Evolutionary conservation across 192 early-diverging fungal genomes (phyloP).

Genomic region (Umbelopsis sp.): DNA sequence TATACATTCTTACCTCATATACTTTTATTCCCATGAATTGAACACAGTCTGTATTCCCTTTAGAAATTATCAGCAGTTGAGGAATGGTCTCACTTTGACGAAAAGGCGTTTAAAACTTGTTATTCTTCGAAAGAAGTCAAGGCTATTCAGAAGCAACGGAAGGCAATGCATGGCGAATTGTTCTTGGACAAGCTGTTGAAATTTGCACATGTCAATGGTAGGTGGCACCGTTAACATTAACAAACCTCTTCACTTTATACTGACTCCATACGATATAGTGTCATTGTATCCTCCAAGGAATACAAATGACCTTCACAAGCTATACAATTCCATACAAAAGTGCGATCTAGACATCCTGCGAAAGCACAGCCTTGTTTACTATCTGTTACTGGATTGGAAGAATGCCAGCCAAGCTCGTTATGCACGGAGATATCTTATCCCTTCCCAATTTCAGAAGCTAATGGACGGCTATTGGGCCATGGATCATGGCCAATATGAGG

Average conservation of each 20-base stretch:
- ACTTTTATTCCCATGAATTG: neutral
- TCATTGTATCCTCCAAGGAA: neutral
- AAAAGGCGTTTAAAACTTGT: neutral
- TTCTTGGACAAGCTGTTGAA: conserved; percentile 19
- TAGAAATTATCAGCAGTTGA: neutral
- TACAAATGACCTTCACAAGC: neutral
- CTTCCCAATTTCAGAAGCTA: neutral
- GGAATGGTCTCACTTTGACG: neutral
- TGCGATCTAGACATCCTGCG: conserved; percentile 19
- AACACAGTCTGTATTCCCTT: neutral
- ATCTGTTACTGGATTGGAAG: conserved; percentile 13
- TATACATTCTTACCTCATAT: neutral
- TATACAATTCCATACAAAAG: neutral
- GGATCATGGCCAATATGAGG: conserved; percentile 19
- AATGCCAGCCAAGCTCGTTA: conserved; percentile 11
- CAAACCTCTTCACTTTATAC: neutral
- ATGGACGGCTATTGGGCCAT: conserved; percentile 22
- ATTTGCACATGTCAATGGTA: conserved; percentile 17
- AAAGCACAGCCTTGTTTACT: conserved; percentile 18
- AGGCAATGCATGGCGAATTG: conserved; percentile 2
- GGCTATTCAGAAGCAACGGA: conserved; percentile 11
- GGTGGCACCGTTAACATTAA: neutral
- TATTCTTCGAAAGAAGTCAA: neutral
- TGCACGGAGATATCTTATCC: conserved; percentile 13
- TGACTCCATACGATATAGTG: neutral